Percentiles rank a stretch among this genome's conserved stretches.
Evolutionary conservation across 805 yeast genomes (phyloP).

Genomic region (Saccharomycopsis vini): DNA sequence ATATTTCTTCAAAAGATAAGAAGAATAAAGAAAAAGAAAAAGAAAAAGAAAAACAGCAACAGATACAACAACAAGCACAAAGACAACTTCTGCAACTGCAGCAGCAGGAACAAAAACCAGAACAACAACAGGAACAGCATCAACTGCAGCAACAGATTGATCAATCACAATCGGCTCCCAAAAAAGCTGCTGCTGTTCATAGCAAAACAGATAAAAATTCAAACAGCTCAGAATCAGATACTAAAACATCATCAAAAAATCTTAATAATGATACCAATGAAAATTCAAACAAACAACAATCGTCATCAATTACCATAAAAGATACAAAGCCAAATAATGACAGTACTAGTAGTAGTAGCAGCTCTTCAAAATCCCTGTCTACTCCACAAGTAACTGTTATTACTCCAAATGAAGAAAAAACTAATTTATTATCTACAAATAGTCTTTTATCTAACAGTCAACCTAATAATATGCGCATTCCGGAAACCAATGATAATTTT

Average conservation of each 20-base stretch:
- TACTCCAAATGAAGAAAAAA: conserved; percentile 3
- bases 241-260: no score
- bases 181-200: background rate
- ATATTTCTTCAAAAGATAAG: conserved; percentile 16
- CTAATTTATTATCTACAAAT: conserved; percentile 9
- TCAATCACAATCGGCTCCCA: background rate
- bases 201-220: background rate
- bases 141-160: background rate
- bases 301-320: no score
- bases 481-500: background rate
- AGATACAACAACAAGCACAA: background rate
- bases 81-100: background rate
- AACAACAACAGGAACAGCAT: background rate
- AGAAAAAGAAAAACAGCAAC: background rate
- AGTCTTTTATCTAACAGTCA: conserved; percentile 9
- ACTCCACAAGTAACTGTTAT: conserved; percentile 10
- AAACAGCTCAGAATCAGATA: no score
- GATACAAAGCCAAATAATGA: no score
- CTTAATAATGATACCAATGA: no score
- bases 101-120: no score
- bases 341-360: no score
- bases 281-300: no score
- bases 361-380: no score
- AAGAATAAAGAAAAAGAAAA: conserved; percentile 12
- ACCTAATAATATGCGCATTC: background rate